Conservation (phyloP, 306 rosid species). For the Dalbergia cultrata region DNA sequence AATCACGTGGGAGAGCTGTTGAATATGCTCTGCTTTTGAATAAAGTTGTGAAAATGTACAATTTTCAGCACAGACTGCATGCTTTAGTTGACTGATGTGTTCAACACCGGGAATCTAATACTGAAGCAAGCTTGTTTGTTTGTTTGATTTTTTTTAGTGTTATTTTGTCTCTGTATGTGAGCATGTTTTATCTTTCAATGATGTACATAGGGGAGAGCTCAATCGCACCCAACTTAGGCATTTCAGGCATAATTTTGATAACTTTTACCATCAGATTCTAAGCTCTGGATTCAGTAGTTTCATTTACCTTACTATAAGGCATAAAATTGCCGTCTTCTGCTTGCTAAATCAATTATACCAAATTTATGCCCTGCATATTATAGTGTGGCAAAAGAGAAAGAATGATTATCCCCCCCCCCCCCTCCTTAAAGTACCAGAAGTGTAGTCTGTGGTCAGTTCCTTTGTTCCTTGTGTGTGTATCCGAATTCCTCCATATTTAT, state of each 20-base stretch:
- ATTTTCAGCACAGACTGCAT: background rate
- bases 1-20: background rate
- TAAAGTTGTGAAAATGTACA: background rate
- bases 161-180: background rate
- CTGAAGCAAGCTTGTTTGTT: background rate
- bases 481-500: background rate
- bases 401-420: background rate
- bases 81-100: slow-evolving; percentile 1
- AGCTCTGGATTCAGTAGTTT: background rate
- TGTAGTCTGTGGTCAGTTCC: background rate
- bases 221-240: background rate
- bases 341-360: slow-evolving; percentile 3
- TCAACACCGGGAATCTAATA: background rate
- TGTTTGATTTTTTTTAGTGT: background rate
- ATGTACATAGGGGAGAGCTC: background rate
- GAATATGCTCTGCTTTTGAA: slow-evolving; percentile 11
- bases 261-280: background rate
- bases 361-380: background rate
- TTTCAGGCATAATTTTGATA: no score
- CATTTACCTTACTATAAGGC: background rate
- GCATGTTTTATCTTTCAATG: background rate
- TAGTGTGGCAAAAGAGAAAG: background rate
- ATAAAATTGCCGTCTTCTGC: background rate
- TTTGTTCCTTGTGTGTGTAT: background rate
- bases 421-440: background rate